Evolutionary conservation across 352 stramenopile species (phyloP), one percentile per base, ranked within the genome.

Genomic region (Phytophthora europaea): DNA sequence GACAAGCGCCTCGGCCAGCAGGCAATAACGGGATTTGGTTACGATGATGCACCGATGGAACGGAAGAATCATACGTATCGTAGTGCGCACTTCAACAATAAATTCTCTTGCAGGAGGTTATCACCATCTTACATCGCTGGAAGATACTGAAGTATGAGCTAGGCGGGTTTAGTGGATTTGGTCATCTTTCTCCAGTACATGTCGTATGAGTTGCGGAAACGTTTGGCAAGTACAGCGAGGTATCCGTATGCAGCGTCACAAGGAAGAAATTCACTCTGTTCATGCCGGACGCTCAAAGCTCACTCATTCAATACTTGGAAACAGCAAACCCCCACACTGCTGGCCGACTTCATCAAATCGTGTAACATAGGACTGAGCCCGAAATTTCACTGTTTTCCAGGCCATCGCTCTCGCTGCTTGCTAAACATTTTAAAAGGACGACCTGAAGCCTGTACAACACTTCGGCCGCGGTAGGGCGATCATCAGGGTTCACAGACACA

Each of bases 401-500:
- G 28, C 4, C 28, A 7, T 31, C 28, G 36, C 5, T 5, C 36
- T 43, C 10, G 36, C 36, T 43, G 36, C 34, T 40, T 12, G 9
- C 12, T 40, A 43, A 16, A 43, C 36, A 43, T 5, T 43, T 43
- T 15, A 43, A 15, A 12, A 68, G 61, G 31, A 68, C 38, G 7
- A 59, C 6, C 38, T 67, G 61, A 8, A 67, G 50, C 31, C 26
- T 60, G 13, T 68, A 68, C 61, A 68, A n/a, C 15, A 36, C 61
- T 68, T 68, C 61, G 28, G 61, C 51, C 36, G 61, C 61, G 26
- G 34, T 68, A 9, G 61, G 36, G 34, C 61, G 61, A 45, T 68
- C 36, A 36, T 12, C 18, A 55, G 61, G 61, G 22, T 68, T 22
- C 36, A 55, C 34, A 4, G 61, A 58, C 40, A 53, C 60, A 34